Percentiles rank a stretch among this genome's conserved stretches.
Conservation (phyloP, 768 basidiomycete species). For the Lactarius sanguifluus region DNA sequence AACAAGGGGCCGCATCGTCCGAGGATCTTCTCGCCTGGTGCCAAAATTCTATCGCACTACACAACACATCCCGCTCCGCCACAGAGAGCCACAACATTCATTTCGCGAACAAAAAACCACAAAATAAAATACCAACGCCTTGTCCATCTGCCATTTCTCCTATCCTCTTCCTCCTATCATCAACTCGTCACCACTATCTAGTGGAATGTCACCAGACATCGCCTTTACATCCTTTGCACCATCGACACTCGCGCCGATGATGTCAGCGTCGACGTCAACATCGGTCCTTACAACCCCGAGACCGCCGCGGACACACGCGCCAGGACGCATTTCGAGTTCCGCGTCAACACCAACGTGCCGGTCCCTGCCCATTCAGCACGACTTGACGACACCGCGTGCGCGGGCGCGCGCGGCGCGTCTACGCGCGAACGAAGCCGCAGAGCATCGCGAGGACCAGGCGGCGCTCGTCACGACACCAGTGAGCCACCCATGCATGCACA, state of each 20-base stretch:
- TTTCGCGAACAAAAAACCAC: neutral
- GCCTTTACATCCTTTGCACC: neutral
- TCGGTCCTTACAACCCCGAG: conserved; percentile 9
- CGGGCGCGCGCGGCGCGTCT: conserved; percentile 16
- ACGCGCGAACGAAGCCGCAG: conserved; percentile 22
- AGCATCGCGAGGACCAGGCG: conserved; percentile 22
- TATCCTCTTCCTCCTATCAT: neutral
- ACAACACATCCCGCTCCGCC: neutral
- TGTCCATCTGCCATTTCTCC: neutral
- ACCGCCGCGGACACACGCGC: neutral
- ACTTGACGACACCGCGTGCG: conserved; percentile 22
- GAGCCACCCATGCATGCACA: neutral
- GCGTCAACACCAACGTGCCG: conserved; percentile 2
- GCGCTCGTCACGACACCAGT: conserved; percentile 25
- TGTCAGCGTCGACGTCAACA: neutral
- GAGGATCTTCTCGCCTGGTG: conserved; percentile 9
- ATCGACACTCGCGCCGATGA: neutral
- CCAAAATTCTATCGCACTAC: conserved; percentile 1
- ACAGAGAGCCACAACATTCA: conserved; percentile 1
- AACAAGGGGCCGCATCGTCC: neutral
- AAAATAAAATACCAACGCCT: neutral
- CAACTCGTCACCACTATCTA: neutral
- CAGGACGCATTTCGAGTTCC: neutral
- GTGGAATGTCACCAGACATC: neutral
- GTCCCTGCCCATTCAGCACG: conserved; percentile 12